phyloP scores from a whole-genome alignment of 352 stramenopile genomes.

The Pythium sukuiense region DNA sequence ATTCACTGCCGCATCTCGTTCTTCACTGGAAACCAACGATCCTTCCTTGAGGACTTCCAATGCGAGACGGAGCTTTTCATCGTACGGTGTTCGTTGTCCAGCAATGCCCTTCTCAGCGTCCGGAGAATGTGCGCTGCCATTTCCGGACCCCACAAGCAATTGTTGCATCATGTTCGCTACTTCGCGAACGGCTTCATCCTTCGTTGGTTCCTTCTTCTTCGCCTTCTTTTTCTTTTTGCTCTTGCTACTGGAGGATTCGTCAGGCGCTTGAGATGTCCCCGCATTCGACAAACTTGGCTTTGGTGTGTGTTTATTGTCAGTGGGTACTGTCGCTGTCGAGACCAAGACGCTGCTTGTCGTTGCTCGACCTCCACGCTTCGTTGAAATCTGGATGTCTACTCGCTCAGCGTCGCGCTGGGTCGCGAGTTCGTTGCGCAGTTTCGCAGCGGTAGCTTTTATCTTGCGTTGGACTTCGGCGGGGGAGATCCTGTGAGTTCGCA shows the following conservation, averaged over 20 bases:
- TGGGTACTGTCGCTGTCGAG: not conserved
- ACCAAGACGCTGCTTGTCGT: too few species aligned
- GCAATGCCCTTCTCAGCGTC: not conserved
- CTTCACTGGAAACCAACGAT: not conserved
- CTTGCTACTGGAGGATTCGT: not conserved
- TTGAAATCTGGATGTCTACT: not conserved
- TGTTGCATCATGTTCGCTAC: not conserved
- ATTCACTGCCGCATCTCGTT: not conserved
- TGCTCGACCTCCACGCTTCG: not conserved
- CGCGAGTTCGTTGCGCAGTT: not conserved
- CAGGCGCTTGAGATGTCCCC: not conserved
- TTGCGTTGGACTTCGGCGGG: not conserved
- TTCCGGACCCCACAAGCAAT: not conserved
- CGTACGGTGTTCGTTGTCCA: not conserved
- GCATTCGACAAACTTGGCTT: not conserved
- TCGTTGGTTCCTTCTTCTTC: constrained; percentile 12
- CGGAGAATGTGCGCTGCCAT: not conserved
- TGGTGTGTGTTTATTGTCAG: not conserved
- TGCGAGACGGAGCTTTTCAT: constrained; percentile 1
- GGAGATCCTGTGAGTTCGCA: not conserved
- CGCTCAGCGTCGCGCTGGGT: not conserved
- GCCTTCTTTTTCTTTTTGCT: constrained; percentile 37
- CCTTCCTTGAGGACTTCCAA: constrained; percentile 5
- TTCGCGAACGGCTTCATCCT: not conserved
- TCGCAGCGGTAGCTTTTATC: not conserved